Conservation (phyloP, 441 rosid genomes). For the Populus hybrid region DNA sequence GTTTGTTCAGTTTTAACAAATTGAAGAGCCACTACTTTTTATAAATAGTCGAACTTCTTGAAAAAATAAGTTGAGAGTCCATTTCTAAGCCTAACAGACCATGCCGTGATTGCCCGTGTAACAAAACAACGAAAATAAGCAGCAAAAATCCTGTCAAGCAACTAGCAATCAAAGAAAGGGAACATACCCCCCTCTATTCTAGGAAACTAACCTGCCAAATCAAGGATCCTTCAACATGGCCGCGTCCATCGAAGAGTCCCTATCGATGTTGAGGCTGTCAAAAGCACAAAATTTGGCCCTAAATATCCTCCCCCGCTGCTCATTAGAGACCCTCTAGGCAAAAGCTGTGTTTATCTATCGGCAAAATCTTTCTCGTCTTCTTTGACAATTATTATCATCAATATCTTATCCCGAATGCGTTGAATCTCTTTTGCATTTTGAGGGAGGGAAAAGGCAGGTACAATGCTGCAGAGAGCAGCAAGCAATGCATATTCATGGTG, state of each 20-base stretch:
- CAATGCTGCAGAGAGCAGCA: conserved; percentile 91
- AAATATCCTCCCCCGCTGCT: conserved; percentile 22
- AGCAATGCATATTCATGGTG: conserved; percentile 97
- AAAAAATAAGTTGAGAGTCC: neutral
- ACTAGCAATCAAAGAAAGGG: neutral
- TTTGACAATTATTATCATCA: neutral
- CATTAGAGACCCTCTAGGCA: conserved; percentile 8
- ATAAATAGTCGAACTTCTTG: too few species aligned
- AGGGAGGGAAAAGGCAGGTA: conserved; percentile 6
- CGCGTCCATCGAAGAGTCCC: neutral
- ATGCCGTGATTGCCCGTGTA: neutral
- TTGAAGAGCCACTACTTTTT: neutral
- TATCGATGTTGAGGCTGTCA: conserved; percentile 18
- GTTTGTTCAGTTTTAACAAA: neutral
- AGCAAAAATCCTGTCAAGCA: neutral
- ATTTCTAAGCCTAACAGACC: neutral
- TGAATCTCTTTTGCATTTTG: conserved; percentile 10
- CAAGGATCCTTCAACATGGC: conserved; percentile 1
- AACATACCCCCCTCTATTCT: neutral
- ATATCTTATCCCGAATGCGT: conserved; percentile 2
- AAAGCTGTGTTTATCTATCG: conserved; percentile 7
- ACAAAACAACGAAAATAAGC: neutral
- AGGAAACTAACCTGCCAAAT: conserved; percentile 15
- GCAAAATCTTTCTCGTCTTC: neutral
- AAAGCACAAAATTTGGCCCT: conserved; percentile 29